phyloP scores from a whole-genome alignment of 257 asterid genomes.

The Forsythia viridissima region DNA sequence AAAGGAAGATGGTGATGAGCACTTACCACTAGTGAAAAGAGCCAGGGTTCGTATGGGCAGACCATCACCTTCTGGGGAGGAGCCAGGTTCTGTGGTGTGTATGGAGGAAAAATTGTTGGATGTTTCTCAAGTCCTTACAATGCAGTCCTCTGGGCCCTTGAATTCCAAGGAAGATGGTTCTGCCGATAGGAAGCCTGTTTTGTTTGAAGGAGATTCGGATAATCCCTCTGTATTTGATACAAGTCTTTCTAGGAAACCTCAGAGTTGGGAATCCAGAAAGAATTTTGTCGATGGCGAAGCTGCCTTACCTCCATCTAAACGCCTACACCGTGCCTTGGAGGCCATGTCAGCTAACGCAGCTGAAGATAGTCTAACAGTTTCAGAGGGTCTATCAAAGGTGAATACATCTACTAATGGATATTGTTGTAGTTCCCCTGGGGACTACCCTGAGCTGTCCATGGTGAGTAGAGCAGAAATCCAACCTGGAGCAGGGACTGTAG shows the following conservation, averaged over 20 bases:
- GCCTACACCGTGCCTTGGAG: constrained; percentile 91
- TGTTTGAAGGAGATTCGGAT: constrained; percentile 28
- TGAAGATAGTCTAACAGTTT: constrained; percentile 54
- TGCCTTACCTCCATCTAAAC: constrained; percentile 95
- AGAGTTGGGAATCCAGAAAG: constrained; percentile 49
- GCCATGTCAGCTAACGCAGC: constrained; percentile 98
- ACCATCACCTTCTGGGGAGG: constrained; percentile 45
- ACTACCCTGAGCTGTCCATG: constrained; percentile 31
- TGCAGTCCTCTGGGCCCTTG: constrained; percentile 36
- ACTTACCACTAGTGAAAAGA: constrained; percentile 85
- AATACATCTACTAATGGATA: constrained; percentile 30
- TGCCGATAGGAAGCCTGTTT: constrained; percentile 31
- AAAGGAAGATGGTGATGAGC: constrained; percentile 85
- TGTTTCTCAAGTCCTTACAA: constrained; percentile 38
- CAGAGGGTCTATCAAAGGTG: background rate
- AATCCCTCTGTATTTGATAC: constrained; percentile 35
- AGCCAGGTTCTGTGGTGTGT: constrained; percentile 38
- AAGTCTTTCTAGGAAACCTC: constrained; percentile 45
- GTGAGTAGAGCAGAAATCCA: constrained; percentile 39
- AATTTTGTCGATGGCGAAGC: constrained; percentile 74
- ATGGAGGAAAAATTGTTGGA: constrained; percentile 50
- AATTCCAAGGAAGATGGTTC: constrained; percentile 48
- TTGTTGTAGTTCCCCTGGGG: constrained; percentile 23
- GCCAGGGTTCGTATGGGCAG: constrained; percentile 94
- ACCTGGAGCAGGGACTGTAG: constrained; percentile 33